Evolutionary conservation across 805 yeast genomes (phyloP), one percentile per base, ranked within the genome.

Genomic region (Brettanomyces sp.): DNA sequence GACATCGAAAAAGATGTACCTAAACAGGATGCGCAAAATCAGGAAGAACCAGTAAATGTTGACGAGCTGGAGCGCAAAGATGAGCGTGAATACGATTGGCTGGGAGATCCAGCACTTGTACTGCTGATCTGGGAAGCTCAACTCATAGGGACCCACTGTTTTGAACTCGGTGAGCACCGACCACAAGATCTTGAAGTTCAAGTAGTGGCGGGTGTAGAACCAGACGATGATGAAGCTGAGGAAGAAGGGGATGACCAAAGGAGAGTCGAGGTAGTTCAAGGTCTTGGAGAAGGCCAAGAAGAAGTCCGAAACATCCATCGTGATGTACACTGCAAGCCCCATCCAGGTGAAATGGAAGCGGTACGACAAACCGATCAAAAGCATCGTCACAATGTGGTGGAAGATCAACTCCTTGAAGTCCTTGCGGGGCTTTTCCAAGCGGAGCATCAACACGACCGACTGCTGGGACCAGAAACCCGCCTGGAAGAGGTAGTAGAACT

Each of bases 391-490:
- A 51, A 93, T 76, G 63, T 93, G 99, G 65, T 93, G 99, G 64
- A 87, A 80, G 36, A 91, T 86, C 49, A 93, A 75, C 66, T 93
- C 99, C 56, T 80, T 70, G 67, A 81, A 90, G 64, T 93, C 99
- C 65, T 89, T 90, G 65, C 99, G 77, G 47, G 96, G 98, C 63
- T 87, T 87, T 66, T 93, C 99, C 49, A 93, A 73, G 64, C 85
- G 95, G 52, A 93, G 72, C 41, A 79, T 67, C 52, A 93, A 71
- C 32, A 93, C 85, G 37, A 85, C 80, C 1, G 95, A 82, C 67
- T 93, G 99, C 69, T 93, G 99, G 22, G 89, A 80, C 99, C 99
- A 93, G 65, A 88, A 93, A 4, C 97, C 85, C 5, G 98, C 97
- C 68, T 93, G 98, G 38, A 85, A 80, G 50, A 93, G 70, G 63